A percentile compares a stretch with the other conserved stretches of the same genome.
Evolutionary conservation across 345 rosid genomes (phyloP).

Genomic region (Erucastrum elatum): DNA sequence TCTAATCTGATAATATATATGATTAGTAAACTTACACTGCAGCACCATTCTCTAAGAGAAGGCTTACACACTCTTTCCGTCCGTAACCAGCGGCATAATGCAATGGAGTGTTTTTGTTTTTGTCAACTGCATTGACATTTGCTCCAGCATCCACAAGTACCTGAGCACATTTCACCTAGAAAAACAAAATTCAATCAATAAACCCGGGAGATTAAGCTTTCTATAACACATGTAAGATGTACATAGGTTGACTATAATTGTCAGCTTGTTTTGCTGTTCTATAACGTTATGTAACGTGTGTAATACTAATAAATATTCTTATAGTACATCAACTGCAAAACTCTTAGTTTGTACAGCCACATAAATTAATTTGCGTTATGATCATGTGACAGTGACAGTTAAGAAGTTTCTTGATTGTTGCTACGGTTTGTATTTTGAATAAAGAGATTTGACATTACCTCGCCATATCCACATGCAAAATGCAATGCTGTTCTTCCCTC

Average conservation of each 20-base stretch:
- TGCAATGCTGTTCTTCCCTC: constrained; percentile 97
- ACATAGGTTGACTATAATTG: not conserved
- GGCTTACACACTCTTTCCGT: constrained; percentile 89
- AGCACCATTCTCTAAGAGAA: constrained; percentile 81
- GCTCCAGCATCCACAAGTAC: constrained; percentile 87
- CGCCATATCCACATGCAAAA: constrained; percentile 98
- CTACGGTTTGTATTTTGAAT: not conserved
- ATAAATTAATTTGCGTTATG: not conserved
- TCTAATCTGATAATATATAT: not conserved
- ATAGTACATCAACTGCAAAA: not conserved
- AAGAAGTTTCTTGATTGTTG: not conserved
- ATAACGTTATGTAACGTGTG: not conserved
- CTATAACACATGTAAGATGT: not conserved
- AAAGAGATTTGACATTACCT: constrained; percentile 54
- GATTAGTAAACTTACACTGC: constrained; percentile 76
- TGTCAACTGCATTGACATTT: constrained; percentile 80
- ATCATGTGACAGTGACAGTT: not conserved
- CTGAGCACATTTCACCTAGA: constrained; percentile 71
- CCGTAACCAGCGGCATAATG: constrained; percentile 98
- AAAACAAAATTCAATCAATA: too few relatives aligned
- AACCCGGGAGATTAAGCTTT: not conserved
- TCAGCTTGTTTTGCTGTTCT: not conserved
- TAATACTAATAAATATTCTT: not conserved
- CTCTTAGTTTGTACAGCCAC: not conserved
- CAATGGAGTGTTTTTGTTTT: constrained; percentile 88